phyloP scores from a whole-genome alignment of 208 protist genomes.

The Leptomonas pyrrhocoris region DNA sequence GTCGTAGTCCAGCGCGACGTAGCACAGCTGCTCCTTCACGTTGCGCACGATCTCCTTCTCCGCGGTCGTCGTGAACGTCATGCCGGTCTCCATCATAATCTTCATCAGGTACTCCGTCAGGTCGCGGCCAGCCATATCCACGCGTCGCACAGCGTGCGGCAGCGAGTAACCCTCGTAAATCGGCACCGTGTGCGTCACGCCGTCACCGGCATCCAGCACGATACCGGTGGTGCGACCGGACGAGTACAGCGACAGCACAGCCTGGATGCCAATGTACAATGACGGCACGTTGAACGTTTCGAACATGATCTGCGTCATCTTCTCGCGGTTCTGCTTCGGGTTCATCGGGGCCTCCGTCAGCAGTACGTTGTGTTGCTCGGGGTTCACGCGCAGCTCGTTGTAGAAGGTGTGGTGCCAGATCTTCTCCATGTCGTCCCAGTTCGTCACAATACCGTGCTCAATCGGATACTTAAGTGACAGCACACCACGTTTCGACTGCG shows the following conservation, averaged over 20 bases:
- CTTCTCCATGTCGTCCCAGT: conserved; percentile 99
- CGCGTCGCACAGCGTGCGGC: conserved; percentile 81
- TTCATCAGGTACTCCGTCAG: conserved; percentile 96
- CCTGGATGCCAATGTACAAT: conserved; percentile 95
- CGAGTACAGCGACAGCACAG: conserved; percentile 96
- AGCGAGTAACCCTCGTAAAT: conserved; percentile 95
- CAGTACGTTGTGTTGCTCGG: conserved; percentile 97
- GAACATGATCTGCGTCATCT: conserved; percentile 97
- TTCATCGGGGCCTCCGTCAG: conserved; percentile 93
- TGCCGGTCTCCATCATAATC: conserved; percentile 94
- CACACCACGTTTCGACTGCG: conserved; percentile 94
- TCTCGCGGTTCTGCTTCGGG: conserved; percentile 93
- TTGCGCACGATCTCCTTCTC: conserved; percentile 97
- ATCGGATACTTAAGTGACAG: conserved; percentile 95
- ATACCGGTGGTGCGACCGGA: conserved; percentile 93
- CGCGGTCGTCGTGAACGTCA: conserved; percentile 95
- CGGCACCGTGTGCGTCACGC: conserved; percentile 93
- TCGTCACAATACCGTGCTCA: conserved; percentile 96
- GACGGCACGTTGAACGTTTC: conserved; percentile 91
- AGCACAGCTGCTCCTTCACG: conserved; percentile 95
- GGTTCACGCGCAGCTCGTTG: conserved; percentile 97
- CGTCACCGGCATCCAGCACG: conserved; percentile 94
- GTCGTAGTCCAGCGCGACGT: conserved; percentile 96
- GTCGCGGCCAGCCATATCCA: conserved; percentile 94
- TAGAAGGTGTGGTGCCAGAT: conserved; percentile 99